These are phyloP conservation scores for Botrytis tulipae DNA, from an alignment of 2,329 filamentous ascomycete species.

Conservation along the genomic window DNA sequence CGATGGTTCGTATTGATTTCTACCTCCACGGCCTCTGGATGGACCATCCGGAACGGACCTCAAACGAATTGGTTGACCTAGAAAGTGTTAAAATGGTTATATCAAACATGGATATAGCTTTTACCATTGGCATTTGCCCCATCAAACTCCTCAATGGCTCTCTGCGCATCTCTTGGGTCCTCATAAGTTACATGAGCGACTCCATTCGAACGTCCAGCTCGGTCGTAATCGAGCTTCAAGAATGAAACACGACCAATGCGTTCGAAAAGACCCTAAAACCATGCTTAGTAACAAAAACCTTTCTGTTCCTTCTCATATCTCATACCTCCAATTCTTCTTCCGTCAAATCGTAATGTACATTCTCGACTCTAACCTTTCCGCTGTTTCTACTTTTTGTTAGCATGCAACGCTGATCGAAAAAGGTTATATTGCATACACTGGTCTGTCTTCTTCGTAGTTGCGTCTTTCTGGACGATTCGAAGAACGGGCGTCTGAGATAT, in stretches of 20 bases:
- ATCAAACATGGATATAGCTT: slow-evolving; percentile 10
- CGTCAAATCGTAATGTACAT: slow-evolving; percentile 88
- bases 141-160: slow-evolving; percentile 77
- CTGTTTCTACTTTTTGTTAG: slow-evolving; percentile 49
- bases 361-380: slow-evolving; percentile 78
- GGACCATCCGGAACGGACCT: slow-evolving; percentile 58
- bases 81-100: slow-evolving; percentile 23
- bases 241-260: slow-evolving; percentile 71
- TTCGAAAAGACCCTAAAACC: slow-evolving; percentile 69
- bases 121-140: slow-evolving; percentile 84
- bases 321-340: slow-evolving; percentile 77
- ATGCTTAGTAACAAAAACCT: slow-evolving; percentile 22
- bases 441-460: slow-evolving; percentile 7
- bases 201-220: slow-evolving; percentile 83
- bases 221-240: slow-evolving; percentile 76
- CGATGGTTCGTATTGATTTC: slow-evolving; percentile 58
- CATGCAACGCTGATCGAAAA: not conserved
- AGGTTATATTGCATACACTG: slow-evolving; percentile 10
- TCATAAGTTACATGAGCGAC: slow-evolving; percentile 82
- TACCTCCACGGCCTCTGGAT: slow-evolving; percentile 39
- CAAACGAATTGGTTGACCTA: slow-evolving; percentile 77
- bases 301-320: not conserved
- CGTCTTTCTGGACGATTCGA: slow-evolving; percentile 18
- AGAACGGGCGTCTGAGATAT: slow-evolving; percentile 30
- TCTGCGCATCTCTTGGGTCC: slow-evolving; percentile 64